These are phyloP conservation scores for Aspergillus udagawae DNA, from an alignment of 2,329 filamentous ascomycete species.

Conservation along the genomic window DNA sequence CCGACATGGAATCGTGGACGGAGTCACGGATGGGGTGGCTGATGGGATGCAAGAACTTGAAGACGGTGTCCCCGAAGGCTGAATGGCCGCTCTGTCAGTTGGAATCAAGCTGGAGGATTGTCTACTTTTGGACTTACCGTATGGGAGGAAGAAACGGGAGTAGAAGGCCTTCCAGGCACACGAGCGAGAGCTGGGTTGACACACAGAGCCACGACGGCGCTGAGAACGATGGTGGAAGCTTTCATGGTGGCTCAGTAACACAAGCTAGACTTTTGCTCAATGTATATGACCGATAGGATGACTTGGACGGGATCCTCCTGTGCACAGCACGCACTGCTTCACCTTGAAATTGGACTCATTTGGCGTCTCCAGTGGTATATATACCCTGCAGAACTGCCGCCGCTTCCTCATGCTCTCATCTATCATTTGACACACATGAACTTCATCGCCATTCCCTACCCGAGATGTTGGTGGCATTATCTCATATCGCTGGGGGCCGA, in stretches of 20 bases:
- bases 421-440: background rate
- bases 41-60: conserved; percentile 2
- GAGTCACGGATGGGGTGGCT: background rate
- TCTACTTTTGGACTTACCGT: conserved; percentile 1
- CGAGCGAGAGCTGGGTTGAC: conserved; percentile 20
- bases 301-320: background rate
- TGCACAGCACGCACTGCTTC: background rate
- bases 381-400: background rate
- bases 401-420: background rate
- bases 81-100: background rate
- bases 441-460: background rate
- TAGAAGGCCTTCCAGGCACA: conserved; percentile 14
- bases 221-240: conserved; percentile 19
- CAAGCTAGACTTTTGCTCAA: background rate
- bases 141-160: conserved; percentile 2
- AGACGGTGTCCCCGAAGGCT: conserved; percentile 1
- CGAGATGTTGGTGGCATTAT: background rate
- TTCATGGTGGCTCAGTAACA: conserved; percentile 23
- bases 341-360: background rate
- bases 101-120: background rate
- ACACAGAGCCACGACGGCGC: conserved; percentile 19
- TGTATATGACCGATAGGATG: background rate
- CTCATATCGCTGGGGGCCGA: background rate
- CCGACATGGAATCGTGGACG: background rate
- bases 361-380: background rate